Evolutionary conservation across 2,329 filamentous ascomycete species (phyloP), one percentile per base, ranked within the genome.

Genomic region (Huntiella bhutanensis): DNA sequence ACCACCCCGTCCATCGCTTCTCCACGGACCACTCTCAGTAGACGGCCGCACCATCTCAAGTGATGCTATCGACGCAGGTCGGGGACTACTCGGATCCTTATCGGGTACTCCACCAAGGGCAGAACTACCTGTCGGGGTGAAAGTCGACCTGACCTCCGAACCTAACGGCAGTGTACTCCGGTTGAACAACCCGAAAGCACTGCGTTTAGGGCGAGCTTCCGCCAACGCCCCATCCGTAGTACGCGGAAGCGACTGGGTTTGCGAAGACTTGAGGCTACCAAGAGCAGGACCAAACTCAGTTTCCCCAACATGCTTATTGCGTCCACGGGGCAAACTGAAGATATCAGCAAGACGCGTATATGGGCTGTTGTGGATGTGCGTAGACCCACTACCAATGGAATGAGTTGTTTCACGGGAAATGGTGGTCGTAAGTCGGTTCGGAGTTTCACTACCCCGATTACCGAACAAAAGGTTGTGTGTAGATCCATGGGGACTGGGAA

Each of bases 211-310:
- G 71, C 77, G 36, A 38, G 16, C 28, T 6, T 43, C 40, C 8
- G 34, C 16, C 15, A 38, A 28, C 13, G 28, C 35, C 3, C 76
- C 75, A 16, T 72, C 81, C 51, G 62, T 62, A 50, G 70, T 69
- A 13, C 72, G 66, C 4, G 83, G 83, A 53, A 91, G 75, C 0
- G 83, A 88, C 56, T 84, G 81, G 54, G 81, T 86, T 57, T 88
- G 81, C 0, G 73, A 71, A 28, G 73, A 62, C 55, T 82, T 83
- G 11, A 87, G 63, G 15, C 71, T 76, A 1, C 83, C 83, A 5
- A 86, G 60, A 1, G 71, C 66, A 4, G 77, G 78, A 0, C 78
- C 77, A 28, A 75, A 69, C 28, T 73, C 71, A 6, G 73, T 69
- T 5, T 54, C 55, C 1, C 60, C 58, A 8, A 43, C 41, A 11